Conservation (phyloP, 371 early-diverging fungal species). For the Choanephora cucurbitarum region DNA sequence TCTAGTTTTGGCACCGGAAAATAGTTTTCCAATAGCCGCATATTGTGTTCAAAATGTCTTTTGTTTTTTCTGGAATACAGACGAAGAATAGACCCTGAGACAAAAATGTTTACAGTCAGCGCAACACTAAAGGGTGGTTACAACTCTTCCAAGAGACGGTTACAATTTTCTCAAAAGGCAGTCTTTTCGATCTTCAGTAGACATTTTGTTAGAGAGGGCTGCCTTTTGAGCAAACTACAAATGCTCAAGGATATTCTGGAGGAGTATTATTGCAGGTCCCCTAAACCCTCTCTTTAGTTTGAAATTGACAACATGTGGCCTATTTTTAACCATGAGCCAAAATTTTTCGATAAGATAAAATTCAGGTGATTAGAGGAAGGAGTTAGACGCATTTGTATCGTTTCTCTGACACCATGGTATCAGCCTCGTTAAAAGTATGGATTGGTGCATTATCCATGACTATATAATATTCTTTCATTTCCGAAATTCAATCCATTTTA, state of each 20-base stretch:
- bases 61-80: too few relatives aligned
- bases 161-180: conserved; percentile 10
- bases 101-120: conserved; percentile 13
- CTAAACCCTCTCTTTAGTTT: conserved; percentile 1
- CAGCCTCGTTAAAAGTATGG: conserved; percentile 14
- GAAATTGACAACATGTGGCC: conserved; percentile 6
- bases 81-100: too few relatives aligned
- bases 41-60: too few relatives aligned
- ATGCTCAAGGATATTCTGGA: conserved; percentile 12
- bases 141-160: background rate
- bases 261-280: conserved; percentile 7
- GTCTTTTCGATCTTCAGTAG: conserved; percentile 12
- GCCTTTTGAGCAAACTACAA: conserved; percentile 12
- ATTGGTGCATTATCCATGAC: too few relatives aligned
- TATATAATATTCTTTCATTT: conserved; percentile 26
- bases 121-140: conserved; percentile 9
- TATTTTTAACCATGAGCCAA: background rate
- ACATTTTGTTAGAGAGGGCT: conserved; percentile 16
- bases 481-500: conserved; percentile 21
- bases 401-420: conserved; percentile 16
- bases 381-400: conserved; percentile 10
- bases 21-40: too few relatives aligned
- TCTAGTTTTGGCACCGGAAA: too few relatives aligned
- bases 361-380: conserved; percentile 7
- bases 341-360: conserved; percentile 14